Evolutionary conservation across 352 stramenopile genomes (phyloP), one percentile per base, ranked within the genome.

Genomic region (Peronospora farinosa): DNA sequence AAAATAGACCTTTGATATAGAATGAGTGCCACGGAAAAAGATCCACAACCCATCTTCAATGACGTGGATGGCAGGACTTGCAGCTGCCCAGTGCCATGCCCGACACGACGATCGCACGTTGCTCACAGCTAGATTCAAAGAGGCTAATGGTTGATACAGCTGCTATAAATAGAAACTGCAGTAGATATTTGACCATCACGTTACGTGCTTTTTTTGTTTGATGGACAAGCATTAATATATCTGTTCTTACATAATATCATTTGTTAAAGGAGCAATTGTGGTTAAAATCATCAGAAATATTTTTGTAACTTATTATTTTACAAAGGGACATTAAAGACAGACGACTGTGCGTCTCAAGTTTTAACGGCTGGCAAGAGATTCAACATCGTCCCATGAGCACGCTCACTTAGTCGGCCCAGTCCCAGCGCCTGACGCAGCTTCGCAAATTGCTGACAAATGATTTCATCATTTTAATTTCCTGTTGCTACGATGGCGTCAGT

Each of bases 401-500:
- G 4, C 13, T 28, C 4, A 12, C 46, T 17, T 51, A 52, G 23
- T 68, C 65, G 23, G 75, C 65, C 19, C 75, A 82, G 39, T 37
- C 59, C 15, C 52, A 84, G 49, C 74, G 57, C 50, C 65, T 77
- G 19, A 65, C 65, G 19, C 57, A 51, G 11, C 69, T 84, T 16
- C 72, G 72, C n/a, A 68, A 74, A 30, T 59, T 86, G 4, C 55
- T 84, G 15, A 40, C 57, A 7, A 27, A 53, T 37, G 65, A 96
- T 45, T 40, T 63, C 56, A 59, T 96, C 75, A 48, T 86, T 45
- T 11, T 84, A 35, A 89, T 96, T 57, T 88, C 92, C 7, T 96
- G 83, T 50, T 96, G 84, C 65, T 97, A 88, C 56, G 89, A 97
- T 65, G 92, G 88, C 3, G 61, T 97, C 88, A 15, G 79, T 90